These are phyloP conservation scores for Epithemia pelagica DNA, from an alignment of 108 stramenopile genomes.

Conservation along the genomic window DNA sequence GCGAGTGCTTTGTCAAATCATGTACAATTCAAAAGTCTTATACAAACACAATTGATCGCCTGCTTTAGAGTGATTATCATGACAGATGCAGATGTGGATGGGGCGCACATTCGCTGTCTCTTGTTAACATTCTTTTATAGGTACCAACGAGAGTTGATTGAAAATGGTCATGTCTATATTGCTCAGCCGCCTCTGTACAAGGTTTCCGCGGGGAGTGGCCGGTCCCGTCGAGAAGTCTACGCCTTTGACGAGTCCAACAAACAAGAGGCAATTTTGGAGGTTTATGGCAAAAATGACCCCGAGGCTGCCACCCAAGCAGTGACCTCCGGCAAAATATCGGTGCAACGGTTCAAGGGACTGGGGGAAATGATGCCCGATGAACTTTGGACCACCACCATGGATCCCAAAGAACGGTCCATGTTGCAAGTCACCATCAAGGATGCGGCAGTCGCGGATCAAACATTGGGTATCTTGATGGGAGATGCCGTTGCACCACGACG, in stretches of 20 bases:
- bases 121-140: conserved; percentile 92
- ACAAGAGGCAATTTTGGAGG: conserved; percentile 33
- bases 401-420: conserved; percentile 75
- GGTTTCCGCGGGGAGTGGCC: conserved; percentile 63
- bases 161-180: conserved; percentile 86
- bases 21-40: no score
- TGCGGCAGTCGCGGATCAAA: conserved; percentile 77
- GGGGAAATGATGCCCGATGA: conserved; percentile 97
- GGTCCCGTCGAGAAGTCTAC: conserved; percentile 46
- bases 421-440: conserved; percentile 83
- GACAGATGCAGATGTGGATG: conserved; percentile 98
- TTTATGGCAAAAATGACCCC: conserved; percentile 28
- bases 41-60: no score
- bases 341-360: conserved; percentile 85
- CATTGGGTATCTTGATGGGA: conserved; percentile 86
- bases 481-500: conserved; percentile 80
- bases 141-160: conserved; percentile 86
- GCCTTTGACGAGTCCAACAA: conserved; percentile 65
- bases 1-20: no score
- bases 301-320: conserved; percentile 21
- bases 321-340: conserved; percentile 44
- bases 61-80: conserved; percentile 91
- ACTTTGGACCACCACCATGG: conserved; percentile 94
- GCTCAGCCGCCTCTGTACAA: conserved; percentile 95
- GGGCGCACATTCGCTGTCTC: conserved; percentile 93